Base-by-base conservation (phyloP, 192 early-diverging fungal species). In the Linnemannia schmuckeri region DNA sequence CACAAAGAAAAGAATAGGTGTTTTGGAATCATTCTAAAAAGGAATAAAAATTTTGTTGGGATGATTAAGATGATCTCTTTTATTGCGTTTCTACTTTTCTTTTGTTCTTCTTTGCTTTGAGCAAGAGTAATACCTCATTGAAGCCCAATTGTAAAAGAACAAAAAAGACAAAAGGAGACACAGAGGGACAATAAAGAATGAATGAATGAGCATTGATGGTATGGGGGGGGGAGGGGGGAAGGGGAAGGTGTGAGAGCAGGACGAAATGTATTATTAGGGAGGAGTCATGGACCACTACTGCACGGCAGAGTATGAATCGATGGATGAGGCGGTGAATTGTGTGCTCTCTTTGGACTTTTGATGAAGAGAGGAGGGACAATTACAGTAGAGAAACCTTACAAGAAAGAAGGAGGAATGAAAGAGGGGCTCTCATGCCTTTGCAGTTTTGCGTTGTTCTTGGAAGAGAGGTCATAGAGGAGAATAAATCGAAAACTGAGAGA, bases 271-370 rank as follows among this genome's bases (percentile, higher is more conserved):
- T 66, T 66, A 66, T 66, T 66, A 66, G 61, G 57, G 44, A 66
- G 61, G 49, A 52, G 49, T 18, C 49, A 52, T 52, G 49, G 18
- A 20, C 49, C 49, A 20, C 18, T 52, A 52, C 49, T 52, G 49
- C 20, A 52, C 49, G 61, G 27, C 30, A 66, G n/a, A 66, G 27
- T 30, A 33, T 66, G 61, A 66, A 66, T 27, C 61, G n/a, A 66
- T 10, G 30, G 61, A 66, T 33, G 61, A 66, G 61, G 27, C 30
- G 30, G 61, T 66, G 61, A 66, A 66, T 30, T 66, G 3, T 33
- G 61, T 66, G 61, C 61, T 66, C 61, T 66, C 61, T 66, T 66
- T 66, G 57, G 57, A 63, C 57, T 63, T 63, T 63, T 63, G 57
- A 63, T 63, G 57, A 63, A 63, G 57, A 63, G 33, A 0, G n/a